Evolutionary conservation across 2,329 filamentous ascomycete genomes (phyloP).

Genomic region (Penicillium sp.): DNA sequence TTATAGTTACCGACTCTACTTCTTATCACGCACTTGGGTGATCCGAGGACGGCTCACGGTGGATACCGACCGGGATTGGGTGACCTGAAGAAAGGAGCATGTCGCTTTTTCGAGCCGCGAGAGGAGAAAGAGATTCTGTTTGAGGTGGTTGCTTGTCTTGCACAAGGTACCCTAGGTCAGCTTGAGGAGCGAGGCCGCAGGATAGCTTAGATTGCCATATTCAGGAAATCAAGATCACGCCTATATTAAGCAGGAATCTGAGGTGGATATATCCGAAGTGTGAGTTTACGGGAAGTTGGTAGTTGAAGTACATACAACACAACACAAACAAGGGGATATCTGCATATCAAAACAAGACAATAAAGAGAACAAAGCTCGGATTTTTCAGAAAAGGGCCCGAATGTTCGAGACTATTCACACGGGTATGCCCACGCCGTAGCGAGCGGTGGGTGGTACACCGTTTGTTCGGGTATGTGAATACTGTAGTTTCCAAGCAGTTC

Average conservation of each 20-base stretch:
- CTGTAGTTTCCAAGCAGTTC: slow-evolving; percentile 33
- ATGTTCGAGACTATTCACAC: slow-evolving; percentile 16
- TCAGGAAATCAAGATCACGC: background rate
- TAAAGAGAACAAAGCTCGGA: background rate
- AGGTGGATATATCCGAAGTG: no score
- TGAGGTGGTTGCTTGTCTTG: no score
- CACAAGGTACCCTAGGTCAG: no score
- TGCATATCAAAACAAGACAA: background rate
- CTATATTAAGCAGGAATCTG: no score
- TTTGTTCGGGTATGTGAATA: slow-evolving; percentile 30
- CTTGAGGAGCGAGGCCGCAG: background rate
- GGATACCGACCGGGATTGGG: no score
- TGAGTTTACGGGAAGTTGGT: background rate
- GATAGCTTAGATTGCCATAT: background rate
- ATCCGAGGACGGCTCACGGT: no score
- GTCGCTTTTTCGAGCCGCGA: no score
- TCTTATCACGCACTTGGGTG: no score
- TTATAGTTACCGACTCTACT: no score
- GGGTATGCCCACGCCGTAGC: slow-evolving; percentile 28
- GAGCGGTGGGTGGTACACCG: slow-evolving; percentile 20
- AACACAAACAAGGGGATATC: background rate
- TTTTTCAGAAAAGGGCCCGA: background rate
- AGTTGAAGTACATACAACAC: background rate
- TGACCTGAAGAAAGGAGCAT: no score
- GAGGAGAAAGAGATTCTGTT: no score